A percentile compares a stretch with the other conserved stretches of the same genome.
phyloP scores from a whole-genome alignment of 331 rosid species.

The Cydonia oblonga region DNA sequence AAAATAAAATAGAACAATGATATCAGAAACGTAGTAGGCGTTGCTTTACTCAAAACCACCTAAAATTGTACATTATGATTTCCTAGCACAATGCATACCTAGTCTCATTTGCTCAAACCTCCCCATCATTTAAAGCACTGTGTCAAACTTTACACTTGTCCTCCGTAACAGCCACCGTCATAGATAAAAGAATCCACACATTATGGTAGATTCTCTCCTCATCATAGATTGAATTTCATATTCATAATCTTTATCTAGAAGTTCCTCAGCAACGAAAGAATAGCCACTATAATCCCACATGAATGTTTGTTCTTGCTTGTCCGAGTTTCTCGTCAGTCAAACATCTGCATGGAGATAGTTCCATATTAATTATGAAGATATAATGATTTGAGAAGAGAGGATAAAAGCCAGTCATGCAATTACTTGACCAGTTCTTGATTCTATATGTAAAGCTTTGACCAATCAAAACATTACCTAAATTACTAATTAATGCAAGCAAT shows the following conservation, averaged over 20 bases:
- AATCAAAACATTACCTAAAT: background rate
- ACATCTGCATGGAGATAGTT: slow-evolving; percentile 43
- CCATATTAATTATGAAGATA: slow-evolving; percentile 7
- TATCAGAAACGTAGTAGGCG: slow-evolving; percentile 8
- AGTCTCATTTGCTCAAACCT: slow-evolving; percentile 18
- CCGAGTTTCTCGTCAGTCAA: slow-evolving; percentile 24
- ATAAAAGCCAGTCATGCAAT: background rate
- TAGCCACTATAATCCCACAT: slow-evolving; percentile 4
- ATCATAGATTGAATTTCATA: slow-evolving; percentile 20
- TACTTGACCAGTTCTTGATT: background rate
- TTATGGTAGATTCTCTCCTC: slow-evolving; percentile 5
- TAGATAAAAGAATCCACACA: slow-evolving; percentile 17
- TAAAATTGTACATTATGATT: slow-evolving; percentile 16
- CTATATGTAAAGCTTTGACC: background rate
- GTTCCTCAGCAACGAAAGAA: slow-evolving; percentile 21
- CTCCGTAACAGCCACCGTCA: slow-evolving; percentile 7
- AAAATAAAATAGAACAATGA: background rate
- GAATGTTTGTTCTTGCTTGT: slow-evolving; percentile 11
- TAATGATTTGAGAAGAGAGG: background rate
- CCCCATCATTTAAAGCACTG: slow-evolving; percentile 2
- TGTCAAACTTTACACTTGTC: background rate
- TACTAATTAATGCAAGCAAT: background rate
- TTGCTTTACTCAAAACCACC: slow-evolving; percentile 26
- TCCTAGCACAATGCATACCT: slow-evolving; percentile 31
- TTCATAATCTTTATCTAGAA: slow-evolving; percentile 17